These are phyloP conservation scores for Scutellaria minor DNA, from an alignment of 257 asterid species.

Conservation along the genomic window DNA sequence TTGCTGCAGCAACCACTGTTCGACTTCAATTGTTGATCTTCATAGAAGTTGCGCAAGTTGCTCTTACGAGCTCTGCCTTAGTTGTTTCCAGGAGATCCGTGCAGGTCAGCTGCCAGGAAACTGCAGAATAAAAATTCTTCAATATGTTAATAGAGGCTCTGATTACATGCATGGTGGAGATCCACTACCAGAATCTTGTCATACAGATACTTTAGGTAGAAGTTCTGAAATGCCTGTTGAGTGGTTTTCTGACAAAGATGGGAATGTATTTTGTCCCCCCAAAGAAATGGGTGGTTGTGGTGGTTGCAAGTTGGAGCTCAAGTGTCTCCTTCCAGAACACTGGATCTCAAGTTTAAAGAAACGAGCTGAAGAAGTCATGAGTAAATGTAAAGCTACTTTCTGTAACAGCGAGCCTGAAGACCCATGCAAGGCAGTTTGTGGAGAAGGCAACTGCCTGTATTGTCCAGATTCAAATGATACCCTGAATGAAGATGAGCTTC, in stretches of 20 bases:
- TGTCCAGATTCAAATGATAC: slow-evolving; percentile 58
- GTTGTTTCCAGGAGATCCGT: slow-evolving; percentile 74
- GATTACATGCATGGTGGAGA: slow-evolving; percentile 93
- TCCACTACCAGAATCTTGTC: slow-evolving; percentile 46
- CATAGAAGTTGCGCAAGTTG: slow-evolving; percentile 89
- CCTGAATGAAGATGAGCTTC: slow-evolving; percentile 54
- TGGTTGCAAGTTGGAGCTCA: slow-evolving; percentile 66
- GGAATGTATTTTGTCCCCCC: slow-evolving; percentile 66
- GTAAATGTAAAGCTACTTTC: slow-evolving; percentile 33
- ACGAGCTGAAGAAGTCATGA: slow-evolving; percentile 50
- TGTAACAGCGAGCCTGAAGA: slow-evolving; percentile 37
- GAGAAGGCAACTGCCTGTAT: slow-evolving; percentile 64
- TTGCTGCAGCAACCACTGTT: slow-evolving; percentile 77
- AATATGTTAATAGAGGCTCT: slow-evolving; percentile 53
- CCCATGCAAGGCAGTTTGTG: slow-evolving; percentile 50
- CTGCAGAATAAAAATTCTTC: slow-evolving; percentile 32
- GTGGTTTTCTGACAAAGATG: slow-evolving; percentile 49
- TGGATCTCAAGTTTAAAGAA: slow-evolving; percentile 65
- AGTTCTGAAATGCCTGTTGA: slow-evolving; percentile 39
- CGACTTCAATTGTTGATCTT: slow-evolving; percentile 95
- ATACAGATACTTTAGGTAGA: slow-evolving; percentile 31
- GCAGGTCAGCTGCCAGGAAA: slow-evolving; percentile 50
- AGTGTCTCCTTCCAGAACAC: slow-evolving; percentile 67
- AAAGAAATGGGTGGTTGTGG: slow-evolving; percentile 86
- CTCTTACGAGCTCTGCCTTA: slow-evolving; percentile 82